Evolutionary conservation across 2,329 filamentous ascomycete species (phyloP), one percentile per base, ranked within the genome.

Genomic region (Scedosporium boydii): DNA sequence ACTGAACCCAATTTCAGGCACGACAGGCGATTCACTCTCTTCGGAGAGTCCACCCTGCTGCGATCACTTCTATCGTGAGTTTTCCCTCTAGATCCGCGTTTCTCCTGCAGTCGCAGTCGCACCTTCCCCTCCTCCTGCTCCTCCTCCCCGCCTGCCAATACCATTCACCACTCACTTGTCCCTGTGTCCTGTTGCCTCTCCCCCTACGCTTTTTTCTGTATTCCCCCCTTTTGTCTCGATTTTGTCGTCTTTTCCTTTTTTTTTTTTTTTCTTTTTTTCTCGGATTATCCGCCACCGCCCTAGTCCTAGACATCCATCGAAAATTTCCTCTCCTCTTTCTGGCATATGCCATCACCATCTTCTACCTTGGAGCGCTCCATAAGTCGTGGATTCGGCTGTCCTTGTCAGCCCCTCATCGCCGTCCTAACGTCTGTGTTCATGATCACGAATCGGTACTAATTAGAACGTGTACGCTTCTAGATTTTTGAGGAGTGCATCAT

Each of bases 401-500:
- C 44, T 21, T 14, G 6, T 48, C 44, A 48, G 18, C 44, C 44
- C 44, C 44, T 48, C 44, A 21, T 21, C 16, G 5, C 44, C 44
- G 6, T 18, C 44, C 18, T 21, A 10, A 48, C 44, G 18, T 6
- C 44, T n/a, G 2, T 48, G 16, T 2, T 7, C 6, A 48, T 48
- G n/a, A 46, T 48, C 44, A 10, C 51, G 21, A 27, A 3, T 23
- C 21, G 12, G 21, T 6, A 27, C 51, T 55, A 55, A 55, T 23
- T 23, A 26, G 12, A 23, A 10, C 34, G 41, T 59, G 61, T 66
- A 59, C 23, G 51, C 23, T 23, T 60, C 44, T 67, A 69, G 69
- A 65, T 68, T 67, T 67, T 67, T 66, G 65, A 66, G 69, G 72
- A 72, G 72, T 75, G 70, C 68, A 71, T 72, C 69, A 67, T 68